Conservation (phyloP, 352 stramenopile genomes). For the Phytophthora crassamura region DNA sequence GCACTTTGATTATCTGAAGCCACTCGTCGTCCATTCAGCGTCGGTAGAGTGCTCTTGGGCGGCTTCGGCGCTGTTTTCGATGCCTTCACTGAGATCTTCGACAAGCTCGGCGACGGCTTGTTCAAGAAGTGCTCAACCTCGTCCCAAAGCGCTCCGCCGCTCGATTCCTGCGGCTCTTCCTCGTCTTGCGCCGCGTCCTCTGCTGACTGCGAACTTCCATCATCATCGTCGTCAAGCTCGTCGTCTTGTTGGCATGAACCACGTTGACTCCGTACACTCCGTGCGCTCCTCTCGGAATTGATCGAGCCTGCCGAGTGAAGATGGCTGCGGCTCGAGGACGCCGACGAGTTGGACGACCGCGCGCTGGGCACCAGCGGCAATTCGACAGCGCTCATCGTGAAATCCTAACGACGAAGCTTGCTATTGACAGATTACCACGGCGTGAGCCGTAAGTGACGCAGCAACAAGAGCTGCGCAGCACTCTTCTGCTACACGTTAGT, state of each 20-base stretch:
- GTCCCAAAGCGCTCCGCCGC: constrained; percentile 57
- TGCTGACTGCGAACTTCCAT: constrained; percentile 14
- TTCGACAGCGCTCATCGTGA: constrained; percentile 56
- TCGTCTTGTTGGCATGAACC: constrained; percentile 30
- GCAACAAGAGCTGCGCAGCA: background rate
- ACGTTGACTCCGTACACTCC: constrained; percentile 39
- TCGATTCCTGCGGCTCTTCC: constrained; percentile 57
- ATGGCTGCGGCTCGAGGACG: constrained; percentile 49
- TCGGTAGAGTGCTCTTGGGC: constrained; percentile 54
- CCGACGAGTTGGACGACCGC: constrained; percentile 47
- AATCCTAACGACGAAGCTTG: constrained; percentile 8
- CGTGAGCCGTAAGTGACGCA: background rate
- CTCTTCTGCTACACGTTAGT: constrained; percentile 6
- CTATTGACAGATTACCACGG: constrained; percentile 28
- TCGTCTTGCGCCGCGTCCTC: constrained; percentile 26
- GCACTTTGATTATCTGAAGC: constrained; percentile 41
- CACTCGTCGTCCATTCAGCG: constrained; percentile 30
- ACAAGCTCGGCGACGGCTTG: constrained; percentile 68
- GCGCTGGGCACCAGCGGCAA: constrained; percentile 58
- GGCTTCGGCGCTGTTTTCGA: constrained; percentile 37
- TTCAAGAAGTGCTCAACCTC: constrained; percentile 83
- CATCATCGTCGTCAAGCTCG: constrained; percentile 9
- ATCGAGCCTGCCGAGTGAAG: constrained; percentile 53
- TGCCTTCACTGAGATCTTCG: constrained; percentile 42
- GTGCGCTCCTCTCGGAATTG: constrained; percentile 42